A percentile compares a stretch with the other conserved stretches of the same genome.
Evolutionary conservation across 768 basidiomycete genomes (phyloP).

Genomic region (Panus rudis): DNA sequence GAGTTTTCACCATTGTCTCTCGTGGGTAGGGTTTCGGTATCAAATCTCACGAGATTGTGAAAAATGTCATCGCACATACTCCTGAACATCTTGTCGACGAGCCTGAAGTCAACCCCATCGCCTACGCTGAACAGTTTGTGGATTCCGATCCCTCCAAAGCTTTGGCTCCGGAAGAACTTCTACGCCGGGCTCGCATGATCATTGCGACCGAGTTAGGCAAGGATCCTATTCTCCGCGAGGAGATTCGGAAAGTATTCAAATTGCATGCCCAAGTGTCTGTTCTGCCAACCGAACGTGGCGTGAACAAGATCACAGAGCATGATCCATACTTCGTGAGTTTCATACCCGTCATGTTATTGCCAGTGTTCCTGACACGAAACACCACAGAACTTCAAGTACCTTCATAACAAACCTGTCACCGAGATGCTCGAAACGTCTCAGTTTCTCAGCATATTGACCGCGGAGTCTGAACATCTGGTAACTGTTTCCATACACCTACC

Average conservation of each 20-base stretch:
- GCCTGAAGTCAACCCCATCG: conserved; percentile 69
- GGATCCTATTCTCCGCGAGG: conserved; percentile 80
- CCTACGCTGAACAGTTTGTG: conserved; percentile 81
- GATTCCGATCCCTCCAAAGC: conserved; percentile 59
- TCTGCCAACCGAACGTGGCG: conserved; percentile 81
- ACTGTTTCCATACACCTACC: conserved; percentile 66
- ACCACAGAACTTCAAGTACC: conserved; percentile 88
- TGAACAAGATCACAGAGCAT: conserved; percentile 66
- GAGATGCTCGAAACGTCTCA: conserved; percentile 69
- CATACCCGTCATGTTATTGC: not conserved
- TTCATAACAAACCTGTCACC: conserved; percentile 66
- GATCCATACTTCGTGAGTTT: conserved; percentile 63
- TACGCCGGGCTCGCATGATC: conserved; percentile 73
- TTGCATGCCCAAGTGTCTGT: conserved; percentile 71
- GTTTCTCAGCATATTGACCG: conserved; percentile 85
- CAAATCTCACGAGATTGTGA: conserved; percentile 73
- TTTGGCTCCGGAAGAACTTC: conserved; percentile 56
- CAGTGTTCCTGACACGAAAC: not conserved
- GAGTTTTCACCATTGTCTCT: conserved; percentile 4
- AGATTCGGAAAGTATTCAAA: conserved; percentile 71
- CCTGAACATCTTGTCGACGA: conserved; percentile 72
- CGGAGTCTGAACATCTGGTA: conserved; percentile 85
- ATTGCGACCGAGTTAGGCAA: conserved; percentile 87
- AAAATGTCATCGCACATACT: conserved; percentile 61
- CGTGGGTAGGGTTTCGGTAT: conserved; percentile 73